A percentile compares a stretch with the other conserved stretches of the same genome.
Conservation (phyloP, 2,329 filamentous ascomycete genomes). For the Trichocomaceae sp. region DNA sequence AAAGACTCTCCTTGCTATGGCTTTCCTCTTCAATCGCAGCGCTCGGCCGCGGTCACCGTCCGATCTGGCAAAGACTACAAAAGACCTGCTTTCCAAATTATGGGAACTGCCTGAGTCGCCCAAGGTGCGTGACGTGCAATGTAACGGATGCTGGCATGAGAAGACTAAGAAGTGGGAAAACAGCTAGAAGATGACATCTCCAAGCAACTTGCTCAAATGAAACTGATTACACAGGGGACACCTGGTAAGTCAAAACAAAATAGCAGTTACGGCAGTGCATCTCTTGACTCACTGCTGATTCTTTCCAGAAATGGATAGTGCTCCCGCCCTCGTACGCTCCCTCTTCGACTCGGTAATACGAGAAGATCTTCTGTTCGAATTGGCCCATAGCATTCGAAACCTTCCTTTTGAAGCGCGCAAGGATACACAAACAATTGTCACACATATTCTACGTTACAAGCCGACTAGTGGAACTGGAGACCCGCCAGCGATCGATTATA, state of each 20-base stretch:
- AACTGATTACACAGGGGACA: slow-evolving; percentile 85
- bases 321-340: slow-evolving; percentile 79
- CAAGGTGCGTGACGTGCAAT: slow-evolving; percentile 43
- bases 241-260: slow-evolving; percentile 53
- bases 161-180: slow-evolving; percentile 5
- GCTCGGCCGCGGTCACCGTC: slow-evolving; percentile 55
- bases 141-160: slow-evolving; percentile 13
- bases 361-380: slow-evolving; percentile 78
- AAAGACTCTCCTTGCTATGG: slow-evolving; percentile 45
- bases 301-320: slow-evolving; percentile 68
- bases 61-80: slow-evolving; percentile 57
- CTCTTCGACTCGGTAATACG: slow-evolving; percentile 78
- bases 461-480: slow-evolving; percentile 63
- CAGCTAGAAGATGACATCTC: slow-evolving; percentile 80
- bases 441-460: slow-evolving; percentile 86
- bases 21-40: slow-evolving; percentile 59
- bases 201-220: slow-evolving; percentile 83
- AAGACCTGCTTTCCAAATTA: slow-evolving; percentile 56
- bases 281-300: slow-evolving; percentile 13
- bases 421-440: slow-evolving; percentile 92
- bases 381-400: slow-evolving; percentile 74
- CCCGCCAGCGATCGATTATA: slow-evolving; percentile 79
- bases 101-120: slow-evolving; percentile 51
- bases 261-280: slow-evolving; percentile 6
- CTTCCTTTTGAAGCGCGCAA: slow-evolving; percentile 95